phyloP scores from a whole-genome alignment of 208 protist species.

The Jaenimonas drosophilae region DNA sequence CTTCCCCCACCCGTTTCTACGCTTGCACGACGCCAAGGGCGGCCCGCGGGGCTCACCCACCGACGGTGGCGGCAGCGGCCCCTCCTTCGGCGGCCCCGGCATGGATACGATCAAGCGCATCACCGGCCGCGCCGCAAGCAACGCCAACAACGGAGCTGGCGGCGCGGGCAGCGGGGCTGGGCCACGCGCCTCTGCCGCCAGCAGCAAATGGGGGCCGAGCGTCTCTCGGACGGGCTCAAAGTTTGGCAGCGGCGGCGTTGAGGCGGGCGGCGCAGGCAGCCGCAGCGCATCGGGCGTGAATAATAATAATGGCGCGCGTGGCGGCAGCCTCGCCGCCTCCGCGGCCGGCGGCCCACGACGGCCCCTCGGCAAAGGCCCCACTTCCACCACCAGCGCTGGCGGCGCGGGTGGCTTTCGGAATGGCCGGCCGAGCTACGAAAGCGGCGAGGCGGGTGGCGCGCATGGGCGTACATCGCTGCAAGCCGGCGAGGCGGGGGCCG shows the following conservation, averaged over 20 bases:
- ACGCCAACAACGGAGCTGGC: no score
- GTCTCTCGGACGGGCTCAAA: neutral
- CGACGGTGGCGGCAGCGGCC: conserved; percentile 1
- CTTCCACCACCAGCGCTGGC: neutral
- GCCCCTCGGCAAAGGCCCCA: neutral
- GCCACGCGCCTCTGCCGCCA: no score
- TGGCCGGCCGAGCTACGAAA: neutral
- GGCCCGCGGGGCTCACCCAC: neutral
- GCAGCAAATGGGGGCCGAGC: no score
- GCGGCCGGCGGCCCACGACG: neutral
- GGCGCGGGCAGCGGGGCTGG: no score
- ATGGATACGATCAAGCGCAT: no score
- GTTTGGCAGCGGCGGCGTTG: neutral
- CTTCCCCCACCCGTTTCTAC: conserved; percentile 68
- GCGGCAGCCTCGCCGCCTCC: conserved; percentile 1
- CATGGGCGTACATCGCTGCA: neutral
- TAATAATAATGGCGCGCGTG: no score
- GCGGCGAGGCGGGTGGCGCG: neutral
- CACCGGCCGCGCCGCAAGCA: no score
- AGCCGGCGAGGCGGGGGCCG: neutral
- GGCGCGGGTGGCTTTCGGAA: neutral
- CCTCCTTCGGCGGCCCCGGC: conserved; percentile 2
- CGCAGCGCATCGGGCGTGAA: no score
- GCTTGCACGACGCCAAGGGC: neutral
- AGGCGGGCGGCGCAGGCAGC: no score